Base-by-base conservation (phyloP, 805 yeast species). In the Zygosaccharomyces rouxii region DNA sequence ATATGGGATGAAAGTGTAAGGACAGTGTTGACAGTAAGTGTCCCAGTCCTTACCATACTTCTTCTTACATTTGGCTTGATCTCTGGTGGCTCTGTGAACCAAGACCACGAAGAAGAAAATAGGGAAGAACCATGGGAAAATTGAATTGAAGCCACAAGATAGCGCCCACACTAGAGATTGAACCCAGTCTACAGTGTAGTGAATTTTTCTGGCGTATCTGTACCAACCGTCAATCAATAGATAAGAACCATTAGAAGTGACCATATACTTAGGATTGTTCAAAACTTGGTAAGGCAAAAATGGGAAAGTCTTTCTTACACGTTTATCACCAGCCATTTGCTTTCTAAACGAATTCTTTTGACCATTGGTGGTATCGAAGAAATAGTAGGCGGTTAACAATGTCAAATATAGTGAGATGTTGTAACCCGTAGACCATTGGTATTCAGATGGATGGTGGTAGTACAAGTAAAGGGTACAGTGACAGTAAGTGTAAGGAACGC, bases 401-500 rank as follows among this genome's bases (percentile, higher is more conserved):
- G 79, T 63, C 7, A 73, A 71, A 61, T 80, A 79, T 55, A 89
- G 71, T 31, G 76, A 63, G 16, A 71, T 61, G 68, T 81, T 81
- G 75, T 84, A 88, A 7, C 56, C 50, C 35, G 77, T 68, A 5
- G 92, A 77, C 86, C 92, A 81, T 40, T 76, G 68, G 71, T 94
- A 94, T 66, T 87, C 96, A 16, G 71, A 58, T 40, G 98, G 98
- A 49, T 87, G 77, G 69, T 88, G 96, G 72, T 82, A 81, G 57
- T 82, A 83, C 60, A 94, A 71, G 74, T 72, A 94, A 60, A 94
- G 75, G 9, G 96, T 87, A 68, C 95, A 84, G 65, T 89, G 97
- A 70, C 97, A 89, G 74, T 94, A 94, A 38, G 98, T 92, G 81
- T 83, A 94, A 42, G 99, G 99, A 37, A 94, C 99, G 61, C 99